Evolutionary conservation across 805 yeast species (phyloP).

Genomic region (Suhomyces faveliae): DNA sequence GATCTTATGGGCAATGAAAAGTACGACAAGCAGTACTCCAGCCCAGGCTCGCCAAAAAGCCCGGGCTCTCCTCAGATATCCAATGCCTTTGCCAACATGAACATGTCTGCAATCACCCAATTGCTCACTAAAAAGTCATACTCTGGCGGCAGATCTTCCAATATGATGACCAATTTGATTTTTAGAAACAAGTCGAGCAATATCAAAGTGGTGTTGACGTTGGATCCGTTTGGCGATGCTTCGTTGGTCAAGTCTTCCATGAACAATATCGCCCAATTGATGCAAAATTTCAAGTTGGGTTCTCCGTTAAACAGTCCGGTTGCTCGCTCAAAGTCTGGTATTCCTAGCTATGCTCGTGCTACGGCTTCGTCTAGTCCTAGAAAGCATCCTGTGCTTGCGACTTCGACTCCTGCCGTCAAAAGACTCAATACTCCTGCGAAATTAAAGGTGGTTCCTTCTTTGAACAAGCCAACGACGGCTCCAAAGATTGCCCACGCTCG

Average conservation of each 20-base stretch:
- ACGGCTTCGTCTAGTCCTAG: constrained; percentile 26
- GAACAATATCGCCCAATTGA: constrained; percentile 22
- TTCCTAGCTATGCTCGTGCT: constrained; percentile 31
- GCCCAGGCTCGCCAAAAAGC: background rate
- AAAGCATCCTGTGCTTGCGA: constrained; percentile 2
- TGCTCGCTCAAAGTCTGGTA: background rate
- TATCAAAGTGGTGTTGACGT: constrained; percentile 24
- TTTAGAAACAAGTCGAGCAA: constrained; percentile 17
- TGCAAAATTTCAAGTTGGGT: constrained; percentile 17
- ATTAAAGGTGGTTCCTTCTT: constrained; percentile 7
- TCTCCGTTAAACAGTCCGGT: constrained; percentile 3
- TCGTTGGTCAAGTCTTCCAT: constrained; percentile 26
- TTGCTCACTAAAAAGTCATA: constrained; percentile 14
- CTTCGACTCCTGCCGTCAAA: constrained; percentile 4
- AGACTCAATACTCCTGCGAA: constrained; percentile 11
- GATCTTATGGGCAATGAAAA: constrained; percentile 33
- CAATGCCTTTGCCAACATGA: constrained; percentile 26
- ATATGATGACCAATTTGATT: constrained; percentile 26
- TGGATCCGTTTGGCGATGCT: constrained; percentile 26
- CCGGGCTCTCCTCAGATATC: constrained; percentile 9
- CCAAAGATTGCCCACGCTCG: constrained; percentile 4
- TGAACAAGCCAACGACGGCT: constrained; percentile 8
- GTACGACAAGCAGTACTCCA: constrained; percentile 12
- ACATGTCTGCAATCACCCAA: constrained; percentile 28
- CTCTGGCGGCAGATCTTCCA: constrained; percentile 24